Percentiles rank a stretch among this genome's conserved stretches.
These are phyloP conservation scores for Beauveria sp. DNA, from an alignment of 2,329 filamentous ascomycete species.

Conservation along the genomic window DNA sequence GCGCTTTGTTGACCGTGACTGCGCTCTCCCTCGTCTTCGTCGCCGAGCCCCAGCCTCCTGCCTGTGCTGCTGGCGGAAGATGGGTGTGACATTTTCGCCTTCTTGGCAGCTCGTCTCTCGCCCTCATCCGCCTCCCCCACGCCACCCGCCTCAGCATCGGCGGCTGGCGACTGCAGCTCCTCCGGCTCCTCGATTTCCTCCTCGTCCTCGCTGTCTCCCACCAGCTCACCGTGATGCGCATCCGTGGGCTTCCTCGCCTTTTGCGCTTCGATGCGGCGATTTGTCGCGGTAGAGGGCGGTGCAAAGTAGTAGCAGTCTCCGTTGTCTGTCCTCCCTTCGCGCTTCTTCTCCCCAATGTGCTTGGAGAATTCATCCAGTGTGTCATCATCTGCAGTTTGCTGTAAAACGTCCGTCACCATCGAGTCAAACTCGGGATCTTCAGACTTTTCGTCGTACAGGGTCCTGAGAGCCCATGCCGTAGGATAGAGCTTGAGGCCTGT, in stretches of 20 bases:
- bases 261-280: constrained; percentile 33
- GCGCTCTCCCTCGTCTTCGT: background rate
- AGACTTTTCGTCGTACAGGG: constrained; percentile 51
- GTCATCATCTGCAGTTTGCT: constrained; percentile 46
- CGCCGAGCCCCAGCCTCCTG: background rate
- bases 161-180: constrained; percentile 5
- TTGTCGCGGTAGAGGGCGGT: constrained; percentile 32
- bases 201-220: constrained; percentile 32
- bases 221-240: constrained; percentile 40
- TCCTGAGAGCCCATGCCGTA: constrained; percentile 54
- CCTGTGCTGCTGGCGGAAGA: constrained; percentile 6
- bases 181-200: constrained; percentile 17
- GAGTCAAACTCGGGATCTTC: constrained; percentile 43
- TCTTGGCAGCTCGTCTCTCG: constrained; percentile 28
- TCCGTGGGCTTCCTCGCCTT: constrained; percentile 32
- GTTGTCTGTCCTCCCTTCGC: constrained; percentile 46
- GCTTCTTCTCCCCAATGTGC: constrained; percentile 47
- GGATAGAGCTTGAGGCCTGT: constrained; percentile 50
- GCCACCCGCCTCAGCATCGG: background rate
- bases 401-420: constrained; percentile 51
- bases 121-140: background rate
- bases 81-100: constrained; percentile 23
- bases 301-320: constrained; percentile 47
- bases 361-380: constrained; percentile 43
- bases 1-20: constrained; percentile 4